Evolutionary conservation across 1,284 basidiomycete genomes (phyloP), one percentile per base, ranked within the genome.

Genomic region (Cryptococcus sp.): DNA sequence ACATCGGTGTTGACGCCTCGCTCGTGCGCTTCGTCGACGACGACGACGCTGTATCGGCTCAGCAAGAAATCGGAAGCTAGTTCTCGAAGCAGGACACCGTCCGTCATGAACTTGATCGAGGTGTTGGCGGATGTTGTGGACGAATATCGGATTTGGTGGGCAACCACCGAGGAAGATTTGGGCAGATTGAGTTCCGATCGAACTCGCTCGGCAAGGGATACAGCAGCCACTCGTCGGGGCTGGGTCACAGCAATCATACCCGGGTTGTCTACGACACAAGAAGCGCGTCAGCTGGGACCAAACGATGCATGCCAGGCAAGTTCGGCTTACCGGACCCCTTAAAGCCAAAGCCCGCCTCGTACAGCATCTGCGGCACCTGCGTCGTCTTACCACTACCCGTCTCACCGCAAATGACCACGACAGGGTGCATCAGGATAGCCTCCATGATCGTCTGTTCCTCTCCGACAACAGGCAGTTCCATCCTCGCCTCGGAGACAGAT

Each of bases 381-480:
- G 96, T 99, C 1, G 96, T 99, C 80, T 99, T 99, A 52, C 96
- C 96, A 71, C 91, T 95, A 59, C 96, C 96, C 6, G 96, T 99
- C 76, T 89, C 88, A 76, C 88, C 88, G 66, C 87, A 89, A 47
- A 90, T 84, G 51, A 89, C 83, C 17, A 87, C 84, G 13, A 89
- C 86, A 4, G 89, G 85, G 72, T 99, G 87, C 54, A 97, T 81
- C 58, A 93, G 79, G 52, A 99, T 87, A 2, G 91, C 86, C 72
- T 96, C 93, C 84, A 99, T 89, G 55, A 99, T 93, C 4, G 85
- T 83, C 72, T 99, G 93, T 72, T 99, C 96, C 76, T 99, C 94
- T 15, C 88, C 87, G 7, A 93, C 84, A 59, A 99, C 92, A 3
- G 96, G 96, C 1, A 99, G 81, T 58, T 89, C 81, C 64, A 93